Conservation (phyloP, 345 rosid genomes). For the Bruguiera parviflora region DNA sequence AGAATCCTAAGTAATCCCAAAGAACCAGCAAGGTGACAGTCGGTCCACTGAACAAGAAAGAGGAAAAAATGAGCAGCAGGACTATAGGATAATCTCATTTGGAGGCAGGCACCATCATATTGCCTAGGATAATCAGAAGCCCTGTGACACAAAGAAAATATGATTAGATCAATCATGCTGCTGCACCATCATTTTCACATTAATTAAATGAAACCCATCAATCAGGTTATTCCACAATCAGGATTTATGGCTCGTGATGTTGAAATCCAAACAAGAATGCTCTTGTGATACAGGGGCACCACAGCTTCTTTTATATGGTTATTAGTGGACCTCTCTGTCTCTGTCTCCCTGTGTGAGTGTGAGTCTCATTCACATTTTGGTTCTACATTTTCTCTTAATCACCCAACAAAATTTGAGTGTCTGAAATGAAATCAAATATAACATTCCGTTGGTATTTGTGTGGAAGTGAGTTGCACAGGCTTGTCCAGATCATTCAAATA, state of each 20-base stretch:
- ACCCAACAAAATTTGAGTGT: not conserved
- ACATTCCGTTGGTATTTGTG: not conserved
- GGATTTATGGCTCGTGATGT: too few relatives aligned
- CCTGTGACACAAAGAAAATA: constrained; percentile 37
- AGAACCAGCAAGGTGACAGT: constrained; percentile 81
- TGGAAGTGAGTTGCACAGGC: not conserved
- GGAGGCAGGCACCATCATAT: constrained; percentile 85
- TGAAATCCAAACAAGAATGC: too few relatives aligned
- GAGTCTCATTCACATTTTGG: not conserved
- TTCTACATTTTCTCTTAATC: not conserved
- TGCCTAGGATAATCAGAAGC: constrained; percentile 84
- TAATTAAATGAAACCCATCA: too few relatives aligned
- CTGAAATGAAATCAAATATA: not conserved
- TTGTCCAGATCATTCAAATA: not conserved
- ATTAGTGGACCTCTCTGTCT: too few relatives aligned
- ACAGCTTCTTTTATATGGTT: too few relatives aligned
- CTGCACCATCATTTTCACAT: too few relatives aligned
- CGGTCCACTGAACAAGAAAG: constrained; percentile 96
- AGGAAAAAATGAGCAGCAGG: constrained; percentile 83
- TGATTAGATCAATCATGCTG: not conserved
- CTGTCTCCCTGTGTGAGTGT: not conserved
- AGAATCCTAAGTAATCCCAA: constrained; percentile 89
- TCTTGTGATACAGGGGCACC: too few relatives aligned
- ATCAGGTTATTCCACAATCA: too few relatives aligned
- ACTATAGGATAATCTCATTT: constrained; percentile 92